Evolutionary conservation across 495 filamentous ascomycete species (phyloP).

Genomic region (Hyaloscypha finlandica): DNA sequence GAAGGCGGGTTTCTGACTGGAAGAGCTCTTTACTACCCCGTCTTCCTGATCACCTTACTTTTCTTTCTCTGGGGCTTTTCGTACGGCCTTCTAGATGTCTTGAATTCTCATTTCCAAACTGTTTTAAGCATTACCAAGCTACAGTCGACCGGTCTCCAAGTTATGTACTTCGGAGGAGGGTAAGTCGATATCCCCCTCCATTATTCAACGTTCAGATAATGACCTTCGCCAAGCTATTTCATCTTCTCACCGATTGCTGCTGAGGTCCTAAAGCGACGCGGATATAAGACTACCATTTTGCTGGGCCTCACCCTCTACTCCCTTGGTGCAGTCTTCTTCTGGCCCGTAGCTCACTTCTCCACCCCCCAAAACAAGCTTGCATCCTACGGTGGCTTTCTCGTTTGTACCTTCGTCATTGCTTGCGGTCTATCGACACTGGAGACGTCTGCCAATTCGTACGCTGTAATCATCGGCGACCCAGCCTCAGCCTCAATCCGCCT

Average conservation of each 20-base stretch:
- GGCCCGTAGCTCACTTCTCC: constrained; percentile 26
- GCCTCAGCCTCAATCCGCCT: constrained; percentile 56
- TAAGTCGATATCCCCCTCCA: neutral
- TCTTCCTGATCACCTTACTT: constrained; percentile 47
- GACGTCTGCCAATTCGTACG: constrained; percentile 69
- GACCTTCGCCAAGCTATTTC: constrained; percentile 40
- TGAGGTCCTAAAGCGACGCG: constrained; percentile 42
- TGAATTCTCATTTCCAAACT: constrained; percentile 60
- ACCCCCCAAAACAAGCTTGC: constrained; percentile 18
- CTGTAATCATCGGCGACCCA: constrained; percentile 55
- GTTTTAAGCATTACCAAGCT: constrained; percentile 42
- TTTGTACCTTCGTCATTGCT: constrained; percentile 63
- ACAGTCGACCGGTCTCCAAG: constrained; percentile 43
- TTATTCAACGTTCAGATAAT: neutral
- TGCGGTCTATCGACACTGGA: constrained; percentile 65
- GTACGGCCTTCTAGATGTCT: constrained; percentile 75
- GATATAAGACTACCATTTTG: constrained; percentile 46
- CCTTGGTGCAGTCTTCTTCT: constrained; percentile 28
- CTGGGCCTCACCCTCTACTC: constrained; percentile 29
- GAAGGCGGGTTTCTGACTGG: constrained; percentile 18
- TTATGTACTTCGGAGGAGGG: constrained; percentile 51
- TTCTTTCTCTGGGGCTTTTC: constrained; percentile 89
- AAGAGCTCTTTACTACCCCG: constrained; percentile 16
- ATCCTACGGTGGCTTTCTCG: constrained; percentile 68
- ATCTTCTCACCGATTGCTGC: constrained; percentile 61